Base-by-base conservation (phyloP, 2,329 filamentous ascomycete species). In the Parafenestella ontariensis region DNA sequence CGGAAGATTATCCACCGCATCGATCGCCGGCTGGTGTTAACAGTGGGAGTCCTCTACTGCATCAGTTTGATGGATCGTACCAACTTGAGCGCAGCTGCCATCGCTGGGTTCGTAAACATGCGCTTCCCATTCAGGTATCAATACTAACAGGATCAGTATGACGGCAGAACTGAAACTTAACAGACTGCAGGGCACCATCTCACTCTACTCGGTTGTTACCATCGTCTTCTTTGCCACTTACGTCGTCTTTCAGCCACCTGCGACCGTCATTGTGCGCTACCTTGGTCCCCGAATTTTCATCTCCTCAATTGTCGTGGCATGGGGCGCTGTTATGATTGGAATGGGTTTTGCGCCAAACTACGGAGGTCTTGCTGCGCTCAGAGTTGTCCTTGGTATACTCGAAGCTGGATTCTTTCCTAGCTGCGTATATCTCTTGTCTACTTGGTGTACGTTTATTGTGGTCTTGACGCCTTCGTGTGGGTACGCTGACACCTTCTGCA, bases 21-120 rank as follows among this genome's bases (percentile, higher is more conserved):
- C 62, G 91, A 96, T 74, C 78, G 72, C 29, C 77, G 80, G 26
- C 70, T 82, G n/a, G 79, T 82, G 17, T 62, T 78, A 18, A 81
- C 78, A 0, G 73, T 81, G 1, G 80, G 80, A 8, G 73, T 83
- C 60, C 83, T 92, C 77, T 93, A 93, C 74, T 91, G 89, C 70
- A 81, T 91, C 64, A 89, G 85, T 60, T 77, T 94, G 54, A 90
- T 94, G 86, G 91, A 95, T 69, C 82, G 91, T 28, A 91, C 89
- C 1, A 94, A 94, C 73, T 77, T 93, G 70, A 85, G 85, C n/a
- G 81, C 85, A 20, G 90, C 89, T 36, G 85, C 85, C 41, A 88
- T 94, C 70, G 90, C 91, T 18, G 90, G 83, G 81, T 83, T 67
- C 50, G 70, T 62, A 13, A 17, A 34, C 5, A n/a, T 29, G 15